Conservation (phyloP, 306 rosid species). For the Quercus rubra region DNA sequence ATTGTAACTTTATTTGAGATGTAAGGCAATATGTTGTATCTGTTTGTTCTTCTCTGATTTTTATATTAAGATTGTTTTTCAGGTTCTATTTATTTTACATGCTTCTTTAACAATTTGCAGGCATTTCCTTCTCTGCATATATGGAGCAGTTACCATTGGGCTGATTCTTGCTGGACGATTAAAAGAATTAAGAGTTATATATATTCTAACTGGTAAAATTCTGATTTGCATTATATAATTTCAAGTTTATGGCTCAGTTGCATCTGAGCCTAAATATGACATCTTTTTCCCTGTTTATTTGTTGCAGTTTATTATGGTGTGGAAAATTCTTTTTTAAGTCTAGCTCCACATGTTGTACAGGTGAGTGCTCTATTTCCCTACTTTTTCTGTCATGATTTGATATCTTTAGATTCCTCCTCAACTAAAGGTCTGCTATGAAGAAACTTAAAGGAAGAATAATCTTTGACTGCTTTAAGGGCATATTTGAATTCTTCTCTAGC, state of each 20-base stretch:
- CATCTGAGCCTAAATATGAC: slow-evolving; percentile 24
- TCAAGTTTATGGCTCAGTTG: slow-evolving; percentile 8
- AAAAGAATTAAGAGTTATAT: slow-evolving; percentile 57
- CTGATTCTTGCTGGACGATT: slow-evolving; percentile 77
- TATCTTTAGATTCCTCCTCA: not conserved
- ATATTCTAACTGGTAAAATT: slow-evolving; percentile 70
- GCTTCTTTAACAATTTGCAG: slow-evolving; percentile 47
- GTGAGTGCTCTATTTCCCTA: slow-evolving; percentile 32
- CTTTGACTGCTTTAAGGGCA: not conserved
- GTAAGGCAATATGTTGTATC: not conserved
- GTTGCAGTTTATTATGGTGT: slow-evolving; percentile 79
- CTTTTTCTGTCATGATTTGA: not conserved
- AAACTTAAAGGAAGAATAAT: not conserved
- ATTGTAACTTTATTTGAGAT: slow-evolving; percentile 12
- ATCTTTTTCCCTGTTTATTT: slow-evolving; percentile 17
- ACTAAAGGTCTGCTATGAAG: not conserved
- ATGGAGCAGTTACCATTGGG: slow-evolving; percentile 67
- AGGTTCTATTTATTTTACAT: slow-evolving; percentile 14
- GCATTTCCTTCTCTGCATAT: slow-evolving; percentile 86
- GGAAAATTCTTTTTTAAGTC: slow-evolving; percentile 57
- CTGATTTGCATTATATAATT: slow-evolving; percentile 7
- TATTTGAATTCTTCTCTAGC: too few relatives aligned
- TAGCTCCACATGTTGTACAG: slow-evolving; percentile 83
- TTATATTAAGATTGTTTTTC: not conserved
- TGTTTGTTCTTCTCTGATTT: not conserved